These are phyloP conservation scores for Boletus pseudopeckii DNA, from an alignment of 768 basidiomycete species.

Conservation along the genomic window DNA sequence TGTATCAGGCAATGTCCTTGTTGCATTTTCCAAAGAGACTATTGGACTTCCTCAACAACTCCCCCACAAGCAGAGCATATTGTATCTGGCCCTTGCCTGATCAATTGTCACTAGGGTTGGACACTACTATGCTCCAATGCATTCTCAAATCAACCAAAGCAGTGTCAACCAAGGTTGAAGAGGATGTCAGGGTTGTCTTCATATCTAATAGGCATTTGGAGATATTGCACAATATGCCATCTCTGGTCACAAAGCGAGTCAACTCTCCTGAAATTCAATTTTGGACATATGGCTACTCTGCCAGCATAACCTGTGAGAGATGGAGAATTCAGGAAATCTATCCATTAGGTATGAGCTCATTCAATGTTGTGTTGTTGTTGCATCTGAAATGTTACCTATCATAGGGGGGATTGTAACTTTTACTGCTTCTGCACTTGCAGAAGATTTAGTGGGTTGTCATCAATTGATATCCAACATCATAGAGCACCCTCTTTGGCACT, in stretches of 20 bases:
- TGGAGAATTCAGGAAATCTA: conserved; percentile 71
- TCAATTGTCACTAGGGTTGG: conserved; percentile 33
- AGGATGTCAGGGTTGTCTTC: conserved; percentile 53
- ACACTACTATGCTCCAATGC: conserved; percentile 40
- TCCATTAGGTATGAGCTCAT: conserved; percentile 52
- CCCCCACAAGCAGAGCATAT: conserved; percentile 38
- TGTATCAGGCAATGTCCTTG: conserved; percentile 29
- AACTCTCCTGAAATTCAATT: conserved; percentile 51
- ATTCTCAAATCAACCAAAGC: conserved; percentile 47
- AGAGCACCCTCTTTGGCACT: conserved; percentile 65
- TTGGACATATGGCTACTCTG: conserved; percentile 66
- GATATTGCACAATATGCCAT: conserved; percentile 47
- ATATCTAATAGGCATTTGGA: conserved; percentile 58
- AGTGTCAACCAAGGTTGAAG: conserved; percentile 34
- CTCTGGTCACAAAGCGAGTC: conserved; percentile 44
- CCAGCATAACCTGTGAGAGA: conserved; percentile 42
- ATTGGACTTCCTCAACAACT: conserved; percentile 42
- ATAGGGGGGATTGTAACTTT: conserved; percentile 74
- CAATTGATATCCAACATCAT: conserved; percentile 48
- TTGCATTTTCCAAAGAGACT: conserved; percentile 48
- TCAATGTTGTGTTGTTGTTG: not conserved
- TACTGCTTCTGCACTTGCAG: conserved; percentile 55
- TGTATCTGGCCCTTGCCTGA: conserved; percentile 45
- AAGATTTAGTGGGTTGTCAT: conserved; percentile 47
- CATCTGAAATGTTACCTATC: not conserved